A percentile compares a stretch with the other conserved stretches of the same genome.
phyloP scores from a whole-genome alignment of 768 basidiomycete species.

The Tricholoma hemisulphureum region DNA sequence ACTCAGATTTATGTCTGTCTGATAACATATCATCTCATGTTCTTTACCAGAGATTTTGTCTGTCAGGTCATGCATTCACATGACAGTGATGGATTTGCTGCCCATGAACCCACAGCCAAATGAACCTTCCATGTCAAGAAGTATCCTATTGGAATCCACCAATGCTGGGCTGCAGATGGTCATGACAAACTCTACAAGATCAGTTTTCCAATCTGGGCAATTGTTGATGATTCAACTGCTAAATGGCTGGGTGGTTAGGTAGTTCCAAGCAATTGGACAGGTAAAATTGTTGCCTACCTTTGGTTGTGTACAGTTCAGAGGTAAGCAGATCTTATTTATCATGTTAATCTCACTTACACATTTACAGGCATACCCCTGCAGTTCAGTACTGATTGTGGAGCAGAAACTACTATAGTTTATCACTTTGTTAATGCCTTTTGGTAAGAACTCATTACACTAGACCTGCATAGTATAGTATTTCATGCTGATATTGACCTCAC shows the following conservation, averaged over 20 bases:
- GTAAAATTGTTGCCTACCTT: slow-evolving; percentile 12
- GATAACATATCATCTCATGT: background rate
- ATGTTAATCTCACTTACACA: background rate
- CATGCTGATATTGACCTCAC: slow-evolving; percentile 18
- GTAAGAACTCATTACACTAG: slow-evolving; percentile 15
- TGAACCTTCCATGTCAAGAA: background rate
- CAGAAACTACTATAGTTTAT: slow-evolving; percentile 34
- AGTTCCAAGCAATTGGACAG: too few relatives aligned
- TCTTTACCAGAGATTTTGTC: slow-evolving; percentile 1
- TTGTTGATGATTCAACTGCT: slow-evolving; percentile 5
- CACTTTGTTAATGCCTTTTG: slow-evolving; percentile 28
- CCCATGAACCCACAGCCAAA: slow-evolving; percentile 6
- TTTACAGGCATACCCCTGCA: slow-evolving; percentile 34
- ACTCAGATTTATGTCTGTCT: background rate
- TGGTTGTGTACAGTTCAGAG: slow-evolving; percentile 30
- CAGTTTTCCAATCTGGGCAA: too few relatives aligned
- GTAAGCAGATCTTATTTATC: slow-evolving; percentile 13
- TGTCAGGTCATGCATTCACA: slow-evolving; percentile 7
- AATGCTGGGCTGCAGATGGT: slow-evolving; percentile 6
- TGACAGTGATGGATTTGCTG: slow-evolving; percentile 4
- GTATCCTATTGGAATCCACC: background rate
- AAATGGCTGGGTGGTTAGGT: slow-evolving; percentile 9
- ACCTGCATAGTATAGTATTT: slow-evolving; percentile 15
- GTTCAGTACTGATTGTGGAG: slow-evolving; percentile 34
- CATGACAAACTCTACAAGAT: too few relatives aligned